phyloP scores from a whole-genome alignment of 169 alveolate genomes.

The Eimeria sp. region DNA sequence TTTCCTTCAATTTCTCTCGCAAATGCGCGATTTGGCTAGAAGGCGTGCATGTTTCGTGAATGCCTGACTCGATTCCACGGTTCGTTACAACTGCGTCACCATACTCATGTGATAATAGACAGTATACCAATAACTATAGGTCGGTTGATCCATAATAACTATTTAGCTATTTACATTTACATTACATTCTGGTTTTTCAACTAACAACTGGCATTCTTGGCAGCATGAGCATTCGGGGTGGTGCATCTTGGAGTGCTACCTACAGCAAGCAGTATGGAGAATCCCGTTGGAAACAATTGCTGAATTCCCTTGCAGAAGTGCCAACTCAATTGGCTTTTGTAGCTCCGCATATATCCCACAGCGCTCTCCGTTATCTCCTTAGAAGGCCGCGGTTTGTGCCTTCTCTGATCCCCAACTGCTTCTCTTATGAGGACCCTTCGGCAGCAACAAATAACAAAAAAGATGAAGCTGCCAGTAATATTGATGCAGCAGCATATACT shows the following conservation, averaged over 20 bases:
- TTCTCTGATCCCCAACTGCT: constrained; percentile 55
- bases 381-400: constrained; percentile 55
- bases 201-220: not conserved
- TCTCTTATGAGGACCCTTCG: not conserved
- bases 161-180: not conserved
- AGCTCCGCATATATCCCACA: constrained; percentile 32
- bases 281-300: constrained; percentile 22
- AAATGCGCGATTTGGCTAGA: not conserved
- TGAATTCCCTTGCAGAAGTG: constrained; percentile 24
- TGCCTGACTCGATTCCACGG: not conserved
- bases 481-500: not conserved
- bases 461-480: not conserved
- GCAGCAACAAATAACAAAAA: not conserved
- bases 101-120: not conserved
- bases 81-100: not conserved
- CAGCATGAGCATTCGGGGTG: constrained; percentile 68
- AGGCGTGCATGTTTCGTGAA: not conserved
- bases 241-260: constrained; percentile 55
- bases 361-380: constrained; percentile 53
- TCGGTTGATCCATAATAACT: not conserved
- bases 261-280: constrained; percentile 63
- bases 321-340: constrained; percentile 46
- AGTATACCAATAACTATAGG: not conserved
- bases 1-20: not conserved
- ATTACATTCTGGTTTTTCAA: too few species aligned